Evolutionary conservation across 208 protist species (phyloP), one percentile per base, ranked within the genome.

Genomic region (Porcisia deanei): DNA sequence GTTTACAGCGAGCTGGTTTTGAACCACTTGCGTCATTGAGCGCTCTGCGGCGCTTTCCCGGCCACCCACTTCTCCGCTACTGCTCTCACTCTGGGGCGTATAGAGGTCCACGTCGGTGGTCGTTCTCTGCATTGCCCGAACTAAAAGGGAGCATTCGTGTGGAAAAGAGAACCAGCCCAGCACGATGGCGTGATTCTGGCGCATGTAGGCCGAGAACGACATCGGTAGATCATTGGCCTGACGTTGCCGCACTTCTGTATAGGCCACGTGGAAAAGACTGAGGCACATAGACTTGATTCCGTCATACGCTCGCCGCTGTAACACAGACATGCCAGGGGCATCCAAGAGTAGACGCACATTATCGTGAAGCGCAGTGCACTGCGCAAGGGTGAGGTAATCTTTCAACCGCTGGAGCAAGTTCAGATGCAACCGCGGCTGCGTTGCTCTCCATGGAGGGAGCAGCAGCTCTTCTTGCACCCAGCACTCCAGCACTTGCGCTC

Each of bases 261-360:
- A 92, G 6, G 90, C 88, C 16, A 95, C 85, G 71, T 94, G 89
- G 54, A 95, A 70, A 16, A 97, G 61, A 67, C 85, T 88, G 14
- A 97, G 77, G 12, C 80, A 85, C 30, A 92, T 59, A 8, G 87
- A 91, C 76, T 94, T 94, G 45, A 95, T 72, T 73, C 74, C 64
- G 52, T 95, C 85, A 65, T 97, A 97, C 20, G 90, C 87, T 30
- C 83, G 86, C 49, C 88, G 86, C 76, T 96, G 93, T 55, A 97
- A 70, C 25, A 91, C 59, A 0, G 88, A 92, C 59, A 96, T 71
- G n/a, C 93, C 93, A 60, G 76, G 81, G 70, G 81, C 90, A 77
- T 92, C 84, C 12, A 63, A 58, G 69, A 94, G 89, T 30, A 95
- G 76, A 64, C 82, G 55, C 45, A 85, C 65, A 8, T 86, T 90